Conservation (phyloP, 495 filamentous ascomycete genomes). For the Aspergillus carlsbadensis region DNA sequence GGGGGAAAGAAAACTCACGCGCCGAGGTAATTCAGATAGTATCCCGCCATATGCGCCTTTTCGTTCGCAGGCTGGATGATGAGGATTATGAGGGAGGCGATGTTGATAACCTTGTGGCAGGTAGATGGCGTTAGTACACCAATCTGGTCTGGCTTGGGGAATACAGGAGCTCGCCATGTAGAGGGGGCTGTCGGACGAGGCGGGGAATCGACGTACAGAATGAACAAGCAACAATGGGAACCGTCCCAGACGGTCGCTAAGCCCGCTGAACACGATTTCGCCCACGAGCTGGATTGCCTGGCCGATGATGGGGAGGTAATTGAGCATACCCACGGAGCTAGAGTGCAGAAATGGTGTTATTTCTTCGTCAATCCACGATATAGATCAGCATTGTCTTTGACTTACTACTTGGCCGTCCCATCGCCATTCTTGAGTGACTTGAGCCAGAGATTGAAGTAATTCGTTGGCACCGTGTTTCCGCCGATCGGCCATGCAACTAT, state of each 20-base stretch:
- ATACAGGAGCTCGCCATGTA: too few species aligned
- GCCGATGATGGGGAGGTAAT: constrained; percentile 18
- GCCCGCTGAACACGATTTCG: constrained; percentile 17
- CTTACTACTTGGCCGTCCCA: constrained; percentile 17
- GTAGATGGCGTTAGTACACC: too few species aligned
- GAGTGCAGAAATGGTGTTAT: neutral
- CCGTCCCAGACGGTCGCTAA: constrained; percentile 17
- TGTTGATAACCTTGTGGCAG: constrained; percentile 7
- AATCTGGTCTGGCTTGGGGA: too few species aligned
- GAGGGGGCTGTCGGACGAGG: too few species aligned
- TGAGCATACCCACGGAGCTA: constrained; percentile 18
- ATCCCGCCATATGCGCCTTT: constrained; percentile 16
- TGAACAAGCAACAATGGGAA: constrained; percentile 18
- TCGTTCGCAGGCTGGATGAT: constrained; percentile 10
- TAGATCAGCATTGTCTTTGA: too few species aligned
- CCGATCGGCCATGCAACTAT: constrained; percentile 15
- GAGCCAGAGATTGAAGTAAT: constrained; percentile 21
- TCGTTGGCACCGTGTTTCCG: constrained; percentile 9
- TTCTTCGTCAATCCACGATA: neutral
- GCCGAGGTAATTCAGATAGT: constrained; percentile 17
- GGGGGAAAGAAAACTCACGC: constrained; percentile 15
- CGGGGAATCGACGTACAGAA: constrained; percentile 12
- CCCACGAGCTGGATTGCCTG: constrained; percentile 19
- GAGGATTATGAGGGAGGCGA: constrained; percentile 16
- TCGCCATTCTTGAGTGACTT: constrained; percentile 17